These are phyloP conservation scores for Rhexocercosporidium sp. DNA, from an alignment of 2,329 filamentous ascomycete species.

Conservation along the genomic window DNA sequence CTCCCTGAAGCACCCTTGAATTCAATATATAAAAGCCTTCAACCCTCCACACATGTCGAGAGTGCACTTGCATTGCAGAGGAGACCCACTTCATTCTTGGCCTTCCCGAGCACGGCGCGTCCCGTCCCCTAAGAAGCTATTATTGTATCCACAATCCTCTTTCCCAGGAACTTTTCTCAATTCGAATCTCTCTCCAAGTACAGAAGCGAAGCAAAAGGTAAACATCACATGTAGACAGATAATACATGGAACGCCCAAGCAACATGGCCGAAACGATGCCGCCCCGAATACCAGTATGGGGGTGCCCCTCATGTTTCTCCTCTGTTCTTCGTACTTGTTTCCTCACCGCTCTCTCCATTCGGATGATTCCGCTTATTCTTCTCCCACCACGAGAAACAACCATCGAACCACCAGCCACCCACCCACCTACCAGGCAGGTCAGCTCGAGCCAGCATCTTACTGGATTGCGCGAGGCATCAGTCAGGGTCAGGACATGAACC, in stretches of 20 bases:
- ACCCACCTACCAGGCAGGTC: constrained; percentile 6
- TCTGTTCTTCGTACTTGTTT: background rate
- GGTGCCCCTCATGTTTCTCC: background rate
- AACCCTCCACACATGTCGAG: background rate
- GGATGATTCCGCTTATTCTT: constrained; percentile 26
- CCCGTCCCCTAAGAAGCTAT: constrained; percentile 7
- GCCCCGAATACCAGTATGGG: background rate
- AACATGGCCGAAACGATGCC: constrained; percentile 2
- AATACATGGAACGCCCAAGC: constrained; percentile 1
- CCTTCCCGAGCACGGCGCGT: background rate
- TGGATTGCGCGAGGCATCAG: constrained; percentile 1
- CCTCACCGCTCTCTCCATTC: constrained; percentile 13
- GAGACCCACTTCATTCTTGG: constrained; percentile 3
- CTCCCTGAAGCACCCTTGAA: background rate
- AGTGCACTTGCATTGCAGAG: background rate
- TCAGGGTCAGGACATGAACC: constrained; percentile 2
- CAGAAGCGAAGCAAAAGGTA: background rate
- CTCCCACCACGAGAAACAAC: constrained; percentile 2
- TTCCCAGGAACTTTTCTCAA: background rate
- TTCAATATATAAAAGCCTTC: background rate
- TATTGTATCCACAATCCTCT: background rate
- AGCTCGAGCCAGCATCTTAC: constrained; percentile 1
- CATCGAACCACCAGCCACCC: background rate
- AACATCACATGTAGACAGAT: background rate
- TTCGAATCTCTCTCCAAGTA: background rate